phyloP scores from a whole-genome alignment of 352 stramenopile species.

The Globisporangium cystogenes region DNA sequence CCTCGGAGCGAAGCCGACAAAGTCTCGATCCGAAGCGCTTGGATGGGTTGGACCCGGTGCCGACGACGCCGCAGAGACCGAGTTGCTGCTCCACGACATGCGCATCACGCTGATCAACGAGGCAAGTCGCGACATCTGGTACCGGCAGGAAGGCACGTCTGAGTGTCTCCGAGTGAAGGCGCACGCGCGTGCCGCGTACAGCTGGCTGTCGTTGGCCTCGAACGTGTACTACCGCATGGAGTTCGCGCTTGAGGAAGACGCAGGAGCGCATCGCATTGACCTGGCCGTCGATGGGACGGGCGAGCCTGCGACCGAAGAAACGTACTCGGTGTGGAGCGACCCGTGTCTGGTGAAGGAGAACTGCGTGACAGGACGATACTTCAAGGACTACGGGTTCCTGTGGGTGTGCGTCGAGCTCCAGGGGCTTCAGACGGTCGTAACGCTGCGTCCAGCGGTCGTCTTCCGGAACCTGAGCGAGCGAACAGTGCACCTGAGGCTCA shows the following conservation, averaged over 20 bases:
- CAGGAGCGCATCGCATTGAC: neutral
- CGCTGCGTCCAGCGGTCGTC: conserved; percentile 37
- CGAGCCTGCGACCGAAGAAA: neutral
- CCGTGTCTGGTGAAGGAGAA: conserved; percentile 62
- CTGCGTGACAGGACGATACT: conserved; percentile 48
- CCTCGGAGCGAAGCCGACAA: conserved; percentile 10
- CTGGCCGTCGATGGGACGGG: neutral
- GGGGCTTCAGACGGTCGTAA: conserved; percentile 52
- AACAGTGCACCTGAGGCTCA: conserved; percentile 29
- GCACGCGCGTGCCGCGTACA: conserved; percentile 39
- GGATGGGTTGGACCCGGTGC: neutral
- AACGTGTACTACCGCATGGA: conserved; percentile 45
- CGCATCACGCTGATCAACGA: conserved; percentile 53
- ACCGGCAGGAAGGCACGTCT: conserved; percentile 53
- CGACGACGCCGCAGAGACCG: neutral
- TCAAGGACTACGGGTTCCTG: conserved; percentile 43
- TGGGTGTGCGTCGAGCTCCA: conserved; percentile 62
- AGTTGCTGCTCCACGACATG: conserved; percentile 42
- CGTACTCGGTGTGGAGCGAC: conserved; percentile 43
- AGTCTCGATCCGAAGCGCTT: neutral
- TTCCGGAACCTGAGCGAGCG: conserved; percentile 42
- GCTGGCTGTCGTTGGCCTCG: conserved; percentile 54
- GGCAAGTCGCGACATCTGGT: conserved; percentile 41
- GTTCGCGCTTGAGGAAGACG: conserved; percentile 36
- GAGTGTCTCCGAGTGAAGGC: conserved; percentile 41